Evolutionary conservation across 345 rosid genomes (phyloP).

Genomic region (Chamaenerion angustifolium): DNA sequence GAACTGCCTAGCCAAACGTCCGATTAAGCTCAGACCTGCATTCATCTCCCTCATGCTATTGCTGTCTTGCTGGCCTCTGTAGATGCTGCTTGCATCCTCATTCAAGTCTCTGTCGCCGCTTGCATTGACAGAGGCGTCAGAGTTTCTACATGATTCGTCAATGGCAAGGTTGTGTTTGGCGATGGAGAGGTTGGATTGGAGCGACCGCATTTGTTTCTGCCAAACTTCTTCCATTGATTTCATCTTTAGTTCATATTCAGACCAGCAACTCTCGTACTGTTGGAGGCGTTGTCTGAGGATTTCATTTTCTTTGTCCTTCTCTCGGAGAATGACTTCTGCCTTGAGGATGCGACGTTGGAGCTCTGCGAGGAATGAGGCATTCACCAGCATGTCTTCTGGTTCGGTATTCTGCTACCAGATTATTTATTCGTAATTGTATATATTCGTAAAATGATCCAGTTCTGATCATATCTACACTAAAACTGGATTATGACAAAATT

Average conservation of each 20-base stretch:
- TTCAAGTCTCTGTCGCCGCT: constrained; percentile 51
- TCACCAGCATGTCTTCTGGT: constrained; percentile 70
- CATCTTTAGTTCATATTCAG: constrained; percentile 89
- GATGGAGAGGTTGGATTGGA: constrained; percentile 89
- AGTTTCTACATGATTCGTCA: constrained; percentile 72
- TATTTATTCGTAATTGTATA: constrained; percentile 3
- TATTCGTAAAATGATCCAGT: too few relatives aligned
- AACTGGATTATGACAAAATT: too few relatives aligned
- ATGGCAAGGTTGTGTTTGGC: constrained; percentile 91
- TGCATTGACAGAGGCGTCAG: constrained; percentile 82
- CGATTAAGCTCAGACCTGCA: constrained; percentile 74
- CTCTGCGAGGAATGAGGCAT: constrained; percentile 85
- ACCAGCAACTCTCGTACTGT: constrained; percentile 94
- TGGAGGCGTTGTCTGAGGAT: constrained; percentile 86
- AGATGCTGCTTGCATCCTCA: constrained; percentile 56
- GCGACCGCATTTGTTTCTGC: constrained; percentile 97
- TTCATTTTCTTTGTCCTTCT: constrained; percentile 94
- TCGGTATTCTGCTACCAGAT: constrained; percentile 30
- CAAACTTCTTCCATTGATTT: constrained; percentile 99
- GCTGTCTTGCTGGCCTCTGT: constrained; percentile 37
- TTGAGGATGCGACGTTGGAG: constrained; percentile 82
- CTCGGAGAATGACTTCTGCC: constrained; percentile 75
- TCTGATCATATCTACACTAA: too few relatives aligned
- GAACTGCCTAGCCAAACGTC: constrained; percentile 81
- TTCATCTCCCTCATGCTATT: constrained; percentile 71